Percentiles rank a stretch among this genome's conserved stretches.
Conservation (phyloP, 257 asterid genomes). For the Leptodermis oblonga region DNA sequence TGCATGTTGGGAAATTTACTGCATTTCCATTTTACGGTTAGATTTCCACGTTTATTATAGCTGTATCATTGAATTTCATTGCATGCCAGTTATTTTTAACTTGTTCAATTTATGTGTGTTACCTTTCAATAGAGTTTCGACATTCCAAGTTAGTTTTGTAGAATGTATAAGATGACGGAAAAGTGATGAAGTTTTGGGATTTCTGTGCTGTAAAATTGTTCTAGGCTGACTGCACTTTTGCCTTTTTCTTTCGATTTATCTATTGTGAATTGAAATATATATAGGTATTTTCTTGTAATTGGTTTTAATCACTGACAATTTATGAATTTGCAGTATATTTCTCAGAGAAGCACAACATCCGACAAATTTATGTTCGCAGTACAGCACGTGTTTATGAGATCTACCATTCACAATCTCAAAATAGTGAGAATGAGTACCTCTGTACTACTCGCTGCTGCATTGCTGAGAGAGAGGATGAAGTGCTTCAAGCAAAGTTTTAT, state of each 20-base stretch:
- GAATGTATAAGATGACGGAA: not conserved
- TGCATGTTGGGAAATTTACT: not conserved
- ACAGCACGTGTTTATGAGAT: conserved; percentile 87
- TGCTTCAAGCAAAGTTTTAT: conserved; percentile 47
- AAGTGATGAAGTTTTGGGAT: not conserved
- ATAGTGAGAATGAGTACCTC: conserved; percentile 57
- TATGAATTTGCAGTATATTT: conserved; percentile 54
- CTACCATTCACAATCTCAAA: conserved; percentile 47
- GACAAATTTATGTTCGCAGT: conserved; percentile 85
- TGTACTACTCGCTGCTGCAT: conserved; percentile 78
- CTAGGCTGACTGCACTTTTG: not conserved
- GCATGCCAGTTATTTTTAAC: not conserved
- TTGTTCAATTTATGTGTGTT: not conserved
- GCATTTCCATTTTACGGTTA: not conserved
- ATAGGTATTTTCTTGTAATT: not conserved
- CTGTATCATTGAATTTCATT: not conserved
- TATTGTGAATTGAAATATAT: not conserved
- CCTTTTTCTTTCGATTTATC: not conserved
- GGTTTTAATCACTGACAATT: conserved; percentile 15
- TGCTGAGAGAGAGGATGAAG: conserved; percentile 61
- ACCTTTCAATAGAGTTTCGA: not conserved
- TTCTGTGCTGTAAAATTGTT: not conserved
- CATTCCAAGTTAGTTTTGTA: not conserved
- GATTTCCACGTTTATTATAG: not conserved
- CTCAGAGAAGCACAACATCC: conserved; percentile 47